Conservation (phyloP, 805 yeast genomes). For the Kodamaea sagamina region DNA sequence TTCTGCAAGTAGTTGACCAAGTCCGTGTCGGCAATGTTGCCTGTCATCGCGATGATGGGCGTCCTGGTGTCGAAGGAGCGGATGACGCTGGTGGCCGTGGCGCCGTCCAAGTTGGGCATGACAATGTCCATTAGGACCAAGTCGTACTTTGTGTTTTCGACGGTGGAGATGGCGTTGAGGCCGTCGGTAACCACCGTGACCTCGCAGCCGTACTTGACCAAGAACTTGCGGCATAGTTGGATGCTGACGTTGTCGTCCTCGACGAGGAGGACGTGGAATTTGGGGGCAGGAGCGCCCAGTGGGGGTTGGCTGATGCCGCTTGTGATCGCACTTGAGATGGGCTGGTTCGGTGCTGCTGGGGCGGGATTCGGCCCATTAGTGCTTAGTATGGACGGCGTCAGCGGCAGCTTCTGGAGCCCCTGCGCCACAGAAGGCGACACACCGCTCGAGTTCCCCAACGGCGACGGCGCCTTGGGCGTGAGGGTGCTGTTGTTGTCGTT, state of each 20-base stretch:
- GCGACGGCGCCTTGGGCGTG: constrained; percentile 19
- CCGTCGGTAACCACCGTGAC: constrained; percentile 95
- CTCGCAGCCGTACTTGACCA: constrained; percentile 85
- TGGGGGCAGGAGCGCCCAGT: constrained; percentile 46
- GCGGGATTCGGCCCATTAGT: constrained; percentile 7
- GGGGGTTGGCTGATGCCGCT: too few relatives aligned
- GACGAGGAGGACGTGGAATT: constrained; percentile 71
- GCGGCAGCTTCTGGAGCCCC: constrained; percentile 10
- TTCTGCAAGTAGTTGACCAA: constrained; percentile 76
- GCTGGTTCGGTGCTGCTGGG: constrained; percentile 8
- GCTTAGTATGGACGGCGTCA: constrained; percentile 5
- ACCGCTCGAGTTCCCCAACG: constrained; percentile 15
- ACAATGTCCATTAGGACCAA: constrained; percentile 84
- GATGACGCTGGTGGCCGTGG: constrained; percentile 87
- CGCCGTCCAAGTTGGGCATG: constrained; percentile 87
- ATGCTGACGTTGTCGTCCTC: constrained; percentile 85
- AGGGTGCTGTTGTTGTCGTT: constrained; percentile 8
- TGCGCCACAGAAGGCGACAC: constrained; percentile 16
- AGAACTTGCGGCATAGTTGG: constrained; percentile 76
- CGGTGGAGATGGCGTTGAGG: constrained; percentile 75
- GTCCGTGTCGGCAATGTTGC: constrained; percentile 81
- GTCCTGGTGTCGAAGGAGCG: constrained; percentile 81
- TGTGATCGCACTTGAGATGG: constrained; percentile 5
- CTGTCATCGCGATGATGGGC: constrained; percentile 94
- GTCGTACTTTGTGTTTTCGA: constrained; percentile 68